These are phyloP conservation scores for Serendipita indica DNA, from an alignment of 768 basidiomycete genomes.

Conservation along the genomic window DNA sequence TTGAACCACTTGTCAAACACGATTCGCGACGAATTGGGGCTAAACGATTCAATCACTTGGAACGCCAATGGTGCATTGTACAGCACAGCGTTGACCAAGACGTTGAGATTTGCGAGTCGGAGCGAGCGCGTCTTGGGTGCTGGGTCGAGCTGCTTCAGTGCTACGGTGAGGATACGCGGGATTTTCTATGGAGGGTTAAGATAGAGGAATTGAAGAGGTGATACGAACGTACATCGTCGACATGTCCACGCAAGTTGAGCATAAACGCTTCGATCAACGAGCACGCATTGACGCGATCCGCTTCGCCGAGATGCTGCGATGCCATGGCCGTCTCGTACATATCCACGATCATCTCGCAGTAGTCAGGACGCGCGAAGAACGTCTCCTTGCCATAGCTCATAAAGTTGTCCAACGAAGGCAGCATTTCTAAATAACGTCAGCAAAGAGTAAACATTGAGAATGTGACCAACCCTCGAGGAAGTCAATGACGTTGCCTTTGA, in stretches of 20 bases:
- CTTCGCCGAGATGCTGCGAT: conserved; percentile 61
- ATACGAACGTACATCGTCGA: conserved; percentile 51
- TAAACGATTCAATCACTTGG: conserved; percentile 51
- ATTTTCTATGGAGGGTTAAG: conserved; percentile 33
- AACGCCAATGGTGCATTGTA: conserved; percentile 73
- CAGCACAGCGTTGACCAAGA: conserved; percentile 65
- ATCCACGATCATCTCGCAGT: conserved; percentile 66
- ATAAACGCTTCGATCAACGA: conserved; percentile 73
- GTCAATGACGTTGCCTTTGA: conserved; percentile 72
- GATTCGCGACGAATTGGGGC: conserved; percentile 43
- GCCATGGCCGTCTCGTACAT: conserved; percentile 66
- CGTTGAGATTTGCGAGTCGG: conserved; percentile 65
- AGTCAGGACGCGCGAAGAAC: conserved; percentile 57
- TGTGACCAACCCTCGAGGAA: conserved; percentile 57
- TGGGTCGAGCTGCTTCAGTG: conserved; percentile 41
- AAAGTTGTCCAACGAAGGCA: conserved; percentile 78
- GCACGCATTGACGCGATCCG: conserved; percentile 69
- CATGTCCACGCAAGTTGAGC: conserved; percentile 58
- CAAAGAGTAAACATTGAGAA: conserved; percentile 17
- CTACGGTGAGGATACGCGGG: conserved; percentile 46
- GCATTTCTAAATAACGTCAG: conserved; percentile 43
- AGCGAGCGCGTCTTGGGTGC: conserved; percentile 45
- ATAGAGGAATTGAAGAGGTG: background rate
- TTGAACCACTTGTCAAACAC: conserved; percentile 82
- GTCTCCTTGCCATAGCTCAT: conserved; percentile 67